phyloP scores from a whole-genome alignment of 192 early-diverging fungal species.

The Umbelopsis sp. region DNA sequence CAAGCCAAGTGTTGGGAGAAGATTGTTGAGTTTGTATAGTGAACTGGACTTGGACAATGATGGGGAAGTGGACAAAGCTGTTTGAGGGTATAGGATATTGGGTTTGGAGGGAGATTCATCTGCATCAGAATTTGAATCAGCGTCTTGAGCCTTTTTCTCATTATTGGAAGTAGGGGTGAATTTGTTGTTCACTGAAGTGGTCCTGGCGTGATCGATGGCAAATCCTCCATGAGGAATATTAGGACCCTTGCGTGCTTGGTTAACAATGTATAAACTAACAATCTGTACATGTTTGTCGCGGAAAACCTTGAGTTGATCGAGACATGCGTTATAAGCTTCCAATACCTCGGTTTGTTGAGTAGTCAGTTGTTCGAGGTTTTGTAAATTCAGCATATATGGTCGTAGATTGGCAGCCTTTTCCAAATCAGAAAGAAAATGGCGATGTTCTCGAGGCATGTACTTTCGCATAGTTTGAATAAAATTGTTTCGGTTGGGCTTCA shows the following conservation, averaged over 20 bases:
- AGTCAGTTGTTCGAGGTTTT: constrained; percentile 11
- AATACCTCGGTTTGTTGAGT: constrained; percentile 47
- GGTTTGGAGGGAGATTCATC: not conserved
- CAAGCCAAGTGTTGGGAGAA: constrained; percentile 45
- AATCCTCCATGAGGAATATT: constrained; percentile 64
- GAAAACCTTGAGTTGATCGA: constrained; percentile 84
- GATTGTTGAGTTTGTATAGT: constrained; percentile 20
- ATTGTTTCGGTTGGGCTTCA: constrained; percentile 57
- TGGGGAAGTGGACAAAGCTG: constrained; percentile 24
- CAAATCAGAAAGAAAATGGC: constrained; percentile 81
- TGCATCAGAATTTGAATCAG: not conserved
- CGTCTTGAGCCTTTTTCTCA: not conserved
- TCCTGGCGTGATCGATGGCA: constrained; percentile 26
- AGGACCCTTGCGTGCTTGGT: constrained; percentile 74
- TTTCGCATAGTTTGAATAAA: constrained; percentile 87
- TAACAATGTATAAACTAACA: constrained; percentile 87
- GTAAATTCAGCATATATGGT: constrained; percentile 55
- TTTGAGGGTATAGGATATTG: constrained; percentile 39
- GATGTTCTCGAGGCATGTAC: constrained; percentile 89
- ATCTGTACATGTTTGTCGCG: constrained; percentile 92
- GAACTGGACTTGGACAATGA: constrained; percentile 16
- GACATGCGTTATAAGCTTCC: constrained; percentile 78
- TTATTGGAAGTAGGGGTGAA: too few species aligned
- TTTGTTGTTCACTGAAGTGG: not conserved
- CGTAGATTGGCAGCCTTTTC: constrained; percentile 67